Percentiles rank a stretch among this genome's conserved stretches.
phyloP scores from a whole-genome alignment of 768 basidiomycete genomes.

The Xerocomus brunneocitrinus region DNA sequence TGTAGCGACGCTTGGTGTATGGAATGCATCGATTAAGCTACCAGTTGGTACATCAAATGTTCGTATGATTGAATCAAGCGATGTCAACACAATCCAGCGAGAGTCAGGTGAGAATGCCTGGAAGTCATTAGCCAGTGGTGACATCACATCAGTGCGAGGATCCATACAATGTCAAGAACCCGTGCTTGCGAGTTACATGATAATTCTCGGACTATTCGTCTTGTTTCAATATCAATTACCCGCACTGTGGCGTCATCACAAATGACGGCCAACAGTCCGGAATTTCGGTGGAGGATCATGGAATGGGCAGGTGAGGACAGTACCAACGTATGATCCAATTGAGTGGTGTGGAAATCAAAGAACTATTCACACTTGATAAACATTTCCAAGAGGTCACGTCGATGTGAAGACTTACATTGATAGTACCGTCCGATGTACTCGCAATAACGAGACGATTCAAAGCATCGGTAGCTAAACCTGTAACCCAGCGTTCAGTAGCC shows the following conservation, averaged over 20 bases:
- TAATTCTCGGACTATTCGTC: conserved; percentile 83
- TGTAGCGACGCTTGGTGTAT: conserved; percentile 81
- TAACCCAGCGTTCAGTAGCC: conserved; percentile 54
- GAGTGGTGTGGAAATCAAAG: conserved; percentile 91
- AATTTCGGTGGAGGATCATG: conserved; percentile 77
- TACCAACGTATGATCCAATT: conserved; percentile 60
- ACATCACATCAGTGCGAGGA: background rate
- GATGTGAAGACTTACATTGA: conserved; percentile 59
- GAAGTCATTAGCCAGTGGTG: conserved; percentile 1
- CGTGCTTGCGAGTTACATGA: conserved; percentile 69
- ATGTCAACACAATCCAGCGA: conserved; percentile 85
- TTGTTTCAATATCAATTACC: conserved; percentile 88
- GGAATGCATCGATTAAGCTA: conserved; percentile 86
- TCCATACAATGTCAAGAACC: conserved; percentile 81
- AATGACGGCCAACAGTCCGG: conserved; percentile 71
- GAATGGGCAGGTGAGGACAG: conserved; percentile 68
- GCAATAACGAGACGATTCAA: conserved; percentile 80
- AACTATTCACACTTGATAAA: conserved; percentile 50
- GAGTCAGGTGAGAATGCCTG: conserved; percentile 95
- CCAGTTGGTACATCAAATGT: conserved; percentile 97
- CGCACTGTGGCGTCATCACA: conserved; percentile 88
- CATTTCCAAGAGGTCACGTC: background rate
- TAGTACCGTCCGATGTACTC: conserved; percentile 80
- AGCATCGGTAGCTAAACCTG: conserved; percentile 81
- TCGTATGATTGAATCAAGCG: conserved; percentile 86